phyloP scores from a whole-genome alignment of 2,329 filamentous ascomycete species.

The Ilyonectria robusta region DNA sequence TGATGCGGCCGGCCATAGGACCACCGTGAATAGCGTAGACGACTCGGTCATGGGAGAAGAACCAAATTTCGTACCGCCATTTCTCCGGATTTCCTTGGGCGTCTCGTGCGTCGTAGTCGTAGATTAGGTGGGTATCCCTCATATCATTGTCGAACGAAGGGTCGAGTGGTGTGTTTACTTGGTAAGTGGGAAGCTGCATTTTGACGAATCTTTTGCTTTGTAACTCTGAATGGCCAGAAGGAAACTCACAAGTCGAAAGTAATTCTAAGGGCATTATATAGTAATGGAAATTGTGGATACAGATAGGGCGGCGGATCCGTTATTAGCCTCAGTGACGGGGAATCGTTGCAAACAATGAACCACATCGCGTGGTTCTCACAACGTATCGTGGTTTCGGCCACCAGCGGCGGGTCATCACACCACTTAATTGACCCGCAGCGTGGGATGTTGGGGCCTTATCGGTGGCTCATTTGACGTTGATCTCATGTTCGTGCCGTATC shows the following conservation, averaged over 20 bases:
- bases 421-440: background rate
- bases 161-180: constrained; percentile 45
- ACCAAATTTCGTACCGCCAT: constrained; percentile 75
- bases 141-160: constrained; percentile 62
- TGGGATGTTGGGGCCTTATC: background rate
- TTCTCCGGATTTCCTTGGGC: constrained; percentile 65
- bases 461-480: background rate
- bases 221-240: background rate
- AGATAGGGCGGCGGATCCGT: background rate
- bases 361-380: background rate
- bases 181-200: constrained; percentile 43
- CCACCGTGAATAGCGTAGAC: constrained; percentile 73
- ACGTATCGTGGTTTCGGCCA: background rate
- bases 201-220: background rate
- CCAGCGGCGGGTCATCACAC: background rate
- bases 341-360: background rate
- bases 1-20: constrained; percentile 69
- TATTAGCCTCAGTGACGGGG: background rate
- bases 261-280: background rate
- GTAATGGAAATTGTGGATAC: background rate
- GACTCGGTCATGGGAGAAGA: constrained; percentile 67
- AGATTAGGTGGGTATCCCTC: constrained; percentile 67
- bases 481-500: background rate
- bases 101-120: constrained; percentile 68
- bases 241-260: background rate